Base-by-base conservation (phyloP, 495 filamentous ascomycete species). In the Lasiosphaeris hirsuta region DNA sequence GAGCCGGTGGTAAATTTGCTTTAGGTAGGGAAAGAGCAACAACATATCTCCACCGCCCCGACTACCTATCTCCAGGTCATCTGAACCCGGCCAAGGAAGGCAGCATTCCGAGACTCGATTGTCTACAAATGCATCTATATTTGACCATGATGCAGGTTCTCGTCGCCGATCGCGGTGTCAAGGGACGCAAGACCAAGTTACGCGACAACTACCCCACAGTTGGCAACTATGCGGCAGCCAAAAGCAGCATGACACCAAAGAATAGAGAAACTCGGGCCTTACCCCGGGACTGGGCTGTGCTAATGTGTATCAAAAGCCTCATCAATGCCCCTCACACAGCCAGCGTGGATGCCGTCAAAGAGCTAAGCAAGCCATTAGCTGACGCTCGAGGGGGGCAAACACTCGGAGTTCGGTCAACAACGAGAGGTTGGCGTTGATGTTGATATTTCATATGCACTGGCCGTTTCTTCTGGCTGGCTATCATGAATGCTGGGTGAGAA, bases 251-350 rank as follows among this genome's bases (percentile, higher is more conserved):
- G 17, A 45, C 43, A n/a, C 42, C 4, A 45, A 45, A 30, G 43
- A 23, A 45, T 10, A 23, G 18, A 23, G 43, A 23, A 30, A 45
- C 43, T 30, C 43, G 43, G 42, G 15, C 43, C 43, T 13, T 17
- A 15, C 39, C 34, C 50, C 43, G 33, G 53, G 33, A 10, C n/a
- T 23, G 44, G 58, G 58, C 53, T 61, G 58, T 61, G 58, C 48
- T 19, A 35, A 35, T 39, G 48, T 49, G 34, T 38, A 48, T 58
- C 60, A 62, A 62, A 45, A 46, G 60, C 60, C 55, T 51, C 44
- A 54, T 50, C 51, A 55, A 55, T 58, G 39, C 50, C 58, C 39
- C 47, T 51, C 39, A 53, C 58, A 51, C 47, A 54, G 50, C 49
- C 50, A 18, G 56, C 43, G 17, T 19, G n/a, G 4, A 9, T 46